These are phyloP conservation scores for Russula dissimulans DNA, from an alignment of 768 basidiomycete genomes.

Conservation along the genomic window DNA sequence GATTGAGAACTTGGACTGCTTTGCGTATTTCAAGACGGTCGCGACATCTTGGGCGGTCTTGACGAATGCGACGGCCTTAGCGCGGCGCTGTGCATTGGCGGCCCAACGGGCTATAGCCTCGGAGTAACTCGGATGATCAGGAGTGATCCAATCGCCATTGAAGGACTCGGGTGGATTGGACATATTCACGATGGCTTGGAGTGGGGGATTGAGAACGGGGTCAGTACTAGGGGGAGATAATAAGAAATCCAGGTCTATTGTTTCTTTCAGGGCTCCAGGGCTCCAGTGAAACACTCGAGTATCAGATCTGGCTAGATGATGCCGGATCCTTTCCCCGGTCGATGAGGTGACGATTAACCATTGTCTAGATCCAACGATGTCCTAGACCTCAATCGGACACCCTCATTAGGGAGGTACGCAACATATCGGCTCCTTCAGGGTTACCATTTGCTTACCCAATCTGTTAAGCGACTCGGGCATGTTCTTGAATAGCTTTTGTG, in stretches of 20 bases:
- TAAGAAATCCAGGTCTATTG: background rate
- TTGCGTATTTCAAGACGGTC: slow-evolving; percentile 30
- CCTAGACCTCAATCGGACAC: too few species aligned
- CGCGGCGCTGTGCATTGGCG: slow-evolving; percentile 31
- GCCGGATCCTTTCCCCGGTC: too few species aligned
- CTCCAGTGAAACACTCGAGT: too few species aligned
- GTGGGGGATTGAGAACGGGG: background rate
- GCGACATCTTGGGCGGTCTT: slow-evolving; percentile 35
- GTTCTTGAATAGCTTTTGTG: too few species aligned
- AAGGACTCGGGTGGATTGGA: slow-evolving; percentile 19
- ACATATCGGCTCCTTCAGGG: too few species aligned
- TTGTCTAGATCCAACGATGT: too few species aligned
- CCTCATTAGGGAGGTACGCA: too few species aligned
- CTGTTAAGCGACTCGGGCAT: too few species aligned
- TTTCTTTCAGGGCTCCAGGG: background rate
- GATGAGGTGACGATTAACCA: too few species aligned
- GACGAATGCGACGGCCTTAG: slow-evolving; percentile 36
- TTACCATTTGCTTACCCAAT: too few species aligned
- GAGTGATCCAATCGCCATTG: slow-evolving; percentile 38
- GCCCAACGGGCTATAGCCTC: slow-evolving; percentile 40
- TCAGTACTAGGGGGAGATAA: too few species aligned
- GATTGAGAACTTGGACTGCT: slow-evolving; percentile 27
- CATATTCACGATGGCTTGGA: background rate
- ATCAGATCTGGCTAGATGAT: too few species aligned
- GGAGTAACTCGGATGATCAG: slow-evolving; percentile 30